Evolutionary conservation across 2,329 filamentous ascomycete genomes (phyloP).

Genomic region (Colletotrichum tabaci): DNA sequence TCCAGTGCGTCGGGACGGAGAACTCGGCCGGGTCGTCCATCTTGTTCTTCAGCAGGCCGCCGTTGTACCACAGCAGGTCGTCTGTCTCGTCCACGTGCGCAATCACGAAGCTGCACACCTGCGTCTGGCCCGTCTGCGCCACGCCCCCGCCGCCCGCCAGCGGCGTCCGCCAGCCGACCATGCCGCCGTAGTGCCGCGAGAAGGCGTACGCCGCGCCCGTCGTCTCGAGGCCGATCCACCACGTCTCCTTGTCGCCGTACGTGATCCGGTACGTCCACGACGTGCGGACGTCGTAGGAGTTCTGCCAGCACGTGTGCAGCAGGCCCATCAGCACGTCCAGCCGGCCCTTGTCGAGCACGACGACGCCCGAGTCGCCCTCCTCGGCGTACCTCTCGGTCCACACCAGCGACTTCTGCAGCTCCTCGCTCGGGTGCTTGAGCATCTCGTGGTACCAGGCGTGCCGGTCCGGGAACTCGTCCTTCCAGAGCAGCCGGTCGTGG

Average conservation of each 20-base stretch:
- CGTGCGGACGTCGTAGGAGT: slow-evolving; percentile 56
- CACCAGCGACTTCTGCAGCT: slow-evolving; percentile 53
- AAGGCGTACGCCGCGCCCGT: slow-evolving; percentile 56
- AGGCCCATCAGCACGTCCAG: slow-evolving; percentile 55
- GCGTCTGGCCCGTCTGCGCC: slow-evolving; percentile 34
- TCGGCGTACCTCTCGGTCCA: slow-evolving; percentile 59
- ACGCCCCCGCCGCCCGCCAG: not conserved
- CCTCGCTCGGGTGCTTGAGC: slow-evolving; percentile 52
- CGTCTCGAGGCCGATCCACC: slow-evolving; percentile 62
- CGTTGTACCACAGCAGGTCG: slow-evolving; percentile 60
- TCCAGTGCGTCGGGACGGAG: slow-evolving; percentile 56
- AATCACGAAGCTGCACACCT: slow-evolving; percentile 58
- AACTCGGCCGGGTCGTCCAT: slow-evolving; percentile 49
- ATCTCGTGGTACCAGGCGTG: slow-evolving; percentile 57
- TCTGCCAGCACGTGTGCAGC: slow-evolving; percentile 62
- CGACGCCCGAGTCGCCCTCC: slow-evolving; percentile 59
- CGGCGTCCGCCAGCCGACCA: slow-evolving; percentile 54
- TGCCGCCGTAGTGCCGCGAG: slow-evolving; percentile 58
- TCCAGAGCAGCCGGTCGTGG: slow-evolving; percentile 59
- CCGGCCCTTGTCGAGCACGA: slow-evolving; percentile 58
- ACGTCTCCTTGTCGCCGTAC: slow-evolving; percentile 63
- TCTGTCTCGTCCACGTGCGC: slow-evolving; percentile 58
- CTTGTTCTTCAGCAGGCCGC: slow-evolving; percentile 59
- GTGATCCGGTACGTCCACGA: slow-evolving; percentile 57
- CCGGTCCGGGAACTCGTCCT: slow-evolving; percentile 51